These are phyloP conservation scores for Yarrowia hollandica DNA, from an alignment of 805 yeast species.

Conservation along the genomic window DNA sequence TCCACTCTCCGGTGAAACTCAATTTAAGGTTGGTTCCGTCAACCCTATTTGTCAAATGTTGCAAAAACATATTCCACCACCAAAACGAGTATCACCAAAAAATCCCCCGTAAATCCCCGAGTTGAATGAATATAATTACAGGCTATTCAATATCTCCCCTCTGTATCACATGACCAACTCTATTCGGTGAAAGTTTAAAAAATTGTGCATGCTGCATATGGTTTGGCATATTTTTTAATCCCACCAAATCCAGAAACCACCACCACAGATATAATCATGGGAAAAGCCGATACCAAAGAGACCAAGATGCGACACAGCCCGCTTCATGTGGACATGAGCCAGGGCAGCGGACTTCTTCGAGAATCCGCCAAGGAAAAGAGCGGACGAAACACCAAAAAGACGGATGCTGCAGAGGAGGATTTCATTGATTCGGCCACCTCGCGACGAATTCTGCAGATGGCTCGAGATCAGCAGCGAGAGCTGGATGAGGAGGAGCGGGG, in stretches of 20 bases:
- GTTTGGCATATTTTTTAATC: constrained; percentile 13
- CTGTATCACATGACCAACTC: background rate
- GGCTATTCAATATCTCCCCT: too few relatives aligned
- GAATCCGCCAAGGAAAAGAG: constrained; percentile 42
- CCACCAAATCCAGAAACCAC: background rate
- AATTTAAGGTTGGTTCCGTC: too few relatives aligned
- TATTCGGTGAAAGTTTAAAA: background rate
- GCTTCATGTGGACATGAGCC: constrained; percentile 71
- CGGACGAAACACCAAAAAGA: constrained; percentile 39
- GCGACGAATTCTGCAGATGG: constrained; percentile 81
- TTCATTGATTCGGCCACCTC: constrained; percentile 80
- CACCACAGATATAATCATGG: background rate
- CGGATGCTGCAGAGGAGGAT: constrained; percentile 51
- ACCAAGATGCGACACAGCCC: constrained; percentile 71
- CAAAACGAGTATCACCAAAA: background rate
- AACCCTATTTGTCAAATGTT: background rate
- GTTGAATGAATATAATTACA: background rate
- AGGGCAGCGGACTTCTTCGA: constrained; percentile 70
- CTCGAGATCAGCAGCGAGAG: constrained; percentile 91
- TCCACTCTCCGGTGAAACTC: too few relatives aligned
- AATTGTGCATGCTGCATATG: constrained; percentile 25
- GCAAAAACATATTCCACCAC: too few relatives aligned
- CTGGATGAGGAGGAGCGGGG: constrained; percentile 63
- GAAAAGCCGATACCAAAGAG: constrained; percentile 41
- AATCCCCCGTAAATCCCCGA: background rate